Evolutionary conservation across 148 eudicot species (phyloP).

Genomic region (Chenopodium suecicum): DNA sequence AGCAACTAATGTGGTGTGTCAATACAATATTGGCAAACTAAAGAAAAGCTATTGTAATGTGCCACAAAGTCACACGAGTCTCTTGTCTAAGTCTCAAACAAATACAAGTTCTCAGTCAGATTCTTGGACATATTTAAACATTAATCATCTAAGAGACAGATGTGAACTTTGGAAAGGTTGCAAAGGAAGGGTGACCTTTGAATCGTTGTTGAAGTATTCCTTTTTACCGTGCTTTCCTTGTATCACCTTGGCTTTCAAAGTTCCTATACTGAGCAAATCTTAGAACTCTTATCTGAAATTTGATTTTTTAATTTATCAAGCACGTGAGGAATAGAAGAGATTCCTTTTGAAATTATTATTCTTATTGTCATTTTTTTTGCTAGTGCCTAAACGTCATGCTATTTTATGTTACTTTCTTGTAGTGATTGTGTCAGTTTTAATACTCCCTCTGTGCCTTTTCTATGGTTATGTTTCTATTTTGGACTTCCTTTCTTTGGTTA

Average conservation of each 20-base stretch:
- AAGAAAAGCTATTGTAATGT: neutral
- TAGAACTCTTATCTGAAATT: neutral
- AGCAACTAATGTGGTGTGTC: neutral
- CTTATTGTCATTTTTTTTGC: neutral
- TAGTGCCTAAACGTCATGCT: neutral
- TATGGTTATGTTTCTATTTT: no score
- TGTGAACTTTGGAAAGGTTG: neutral
- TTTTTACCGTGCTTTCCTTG: neutral
- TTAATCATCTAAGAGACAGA: neutral
- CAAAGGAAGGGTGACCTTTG: neutral
- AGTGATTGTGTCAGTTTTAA: neutral
- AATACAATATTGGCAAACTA: neutral
- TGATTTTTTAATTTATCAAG: neutral
- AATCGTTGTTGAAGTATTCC: neutral
- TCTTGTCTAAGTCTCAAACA: neutral
- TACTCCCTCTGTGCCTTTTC: no score
- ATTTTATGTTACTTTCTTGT: neutral
- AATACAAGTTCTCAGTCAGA: neutral
- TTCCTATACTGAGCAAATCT: neutral
- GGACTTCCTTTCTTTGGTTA: no score
- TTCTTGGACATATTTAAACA: neutral
- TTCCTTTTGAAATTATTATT: neutral
- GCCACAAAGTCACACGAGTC: neutral
- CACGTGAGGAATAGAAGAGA: neutral
- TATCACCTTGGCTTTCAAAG: neutral